Conservation (phyloP, 345 rosid species). For the Euphorbia peplus region DNA sequence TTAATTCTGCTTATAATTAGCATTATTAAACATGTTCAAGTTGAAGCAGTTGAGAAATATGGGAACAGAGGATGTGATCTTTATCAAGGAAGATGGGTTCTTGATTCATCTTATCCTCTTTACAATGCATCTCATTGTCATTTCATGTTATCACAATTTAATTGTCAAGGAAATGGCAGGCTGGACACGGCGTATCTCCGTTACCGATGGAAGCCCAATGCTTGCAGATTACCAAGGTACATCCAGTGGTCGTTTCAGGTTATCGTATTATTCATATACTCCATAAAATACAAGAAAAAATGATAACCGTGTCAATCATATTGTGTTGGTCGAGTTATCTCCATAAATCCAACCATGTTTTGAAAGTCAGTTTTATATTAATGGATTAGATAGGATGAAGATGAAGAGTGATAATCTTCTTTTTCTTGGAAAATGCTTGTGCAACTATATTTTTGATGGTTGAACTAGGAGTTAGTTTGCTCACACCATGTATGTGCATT, state of each 20-base stretch:
- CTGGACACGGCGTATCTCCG: constrained; percentile 56
- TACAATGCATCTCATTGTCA: constrained; percentile 44
- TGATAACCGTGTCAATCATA: background rate
- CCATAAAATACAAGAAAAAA: too few species aligned
- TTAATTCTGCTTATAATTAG: too few species aligned
- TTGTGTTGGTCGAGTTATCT: too few species aligned
- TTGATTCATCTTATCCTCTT: constrained; percentile 45
- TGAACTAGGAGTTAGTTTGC: too few species aligned
- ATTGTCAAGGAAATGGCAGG: constrained; percentile 54
- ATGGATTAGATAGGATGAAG: too few species aligned
- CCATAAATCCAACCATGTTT: too few species aligned
- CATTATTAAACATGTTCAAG: background rate
- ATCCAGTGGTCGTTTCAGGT: background rate
- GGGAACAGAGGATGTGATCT: constrained; percentile 25
- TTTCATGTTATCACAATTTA: constrained; percentile 50
- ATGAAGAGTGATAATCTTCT: too few species aligned
- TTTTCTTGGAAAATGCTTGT: too few species aligned
- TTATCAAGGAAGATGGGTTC: constrained; percentile 61
- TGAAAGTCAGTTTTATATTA: too few species aligned
- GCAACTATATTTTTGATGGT: too few species aligned
- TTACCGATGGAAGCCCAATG: constrained; percentile 61
- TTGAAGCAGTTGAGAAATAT: background rate
- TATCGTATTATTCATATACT: too few species aligned
- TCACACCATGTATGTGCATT: too few species aligned
- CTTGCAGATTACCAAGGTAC: constrained; percentile 55